Base-by-base conservation (phyloP, 2,329 filamentous ascomycete genomes). In the Aspergillus pseudonomiae region DNA sequence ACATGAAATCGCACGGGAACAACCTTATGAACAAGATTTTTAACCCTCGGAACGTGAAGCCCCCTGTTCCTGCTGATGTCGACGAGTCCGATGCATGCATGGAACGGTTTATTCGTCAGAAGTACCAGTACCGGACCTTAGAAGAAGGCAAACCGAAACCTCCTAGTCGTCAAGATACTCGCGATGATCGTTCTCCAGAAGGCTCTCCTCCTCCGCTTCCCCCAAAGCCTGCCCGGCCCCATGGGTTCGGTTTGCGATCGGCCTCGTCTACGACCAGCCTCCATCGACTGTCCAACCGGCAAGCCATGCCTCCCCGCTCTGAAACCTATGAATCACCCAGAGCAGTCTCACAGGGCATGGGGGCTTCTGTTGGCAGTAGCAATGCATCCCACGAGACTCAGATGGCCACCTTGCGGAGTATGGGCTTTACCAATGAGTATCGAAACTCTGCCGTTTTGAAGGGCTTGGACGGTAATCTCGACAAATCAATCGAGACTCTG, bases 1-100 rank as follows among this genome's bases (percentile, higher is more conserved):
- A 90, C 74, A 99, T 99, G 95, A 95, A 92, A 81, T 91, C 90
- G 74, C 90, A 93, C 71, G 95, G 95, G 73, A 99, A 99, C 75
- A 80, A 84, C 56, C 85, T 88, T 46, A 96, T 93, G 62, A 99
- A 99, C 82, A 90, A 91, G 77, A 87, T 88, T 63, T 97, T 93
- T 81, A 99, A 99, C 74, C 91, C 95, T 32, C 87, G 91, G 70
- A 93, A 92, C 78, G 87, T 91, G 71, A 91, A 89, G 71, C 89
- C 95, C 1, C 88, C 94, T 5, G 89, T 97, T 19, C 94, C 95
- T 0, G 85, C 97, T 70, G 95, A 98, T 74, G 88, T 88, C 45
- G 95, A 99, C 79, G 94, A 98, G 80, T 91, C 91, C 56, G 94
- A 99, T 76, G 91, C 92, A 12, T 93, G 91, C 32, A 95, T 99